Evolutionary conservation across 768 basidiomycete species (phyloP).

Genomic region (Hygrocybe coccinea): DNA sequence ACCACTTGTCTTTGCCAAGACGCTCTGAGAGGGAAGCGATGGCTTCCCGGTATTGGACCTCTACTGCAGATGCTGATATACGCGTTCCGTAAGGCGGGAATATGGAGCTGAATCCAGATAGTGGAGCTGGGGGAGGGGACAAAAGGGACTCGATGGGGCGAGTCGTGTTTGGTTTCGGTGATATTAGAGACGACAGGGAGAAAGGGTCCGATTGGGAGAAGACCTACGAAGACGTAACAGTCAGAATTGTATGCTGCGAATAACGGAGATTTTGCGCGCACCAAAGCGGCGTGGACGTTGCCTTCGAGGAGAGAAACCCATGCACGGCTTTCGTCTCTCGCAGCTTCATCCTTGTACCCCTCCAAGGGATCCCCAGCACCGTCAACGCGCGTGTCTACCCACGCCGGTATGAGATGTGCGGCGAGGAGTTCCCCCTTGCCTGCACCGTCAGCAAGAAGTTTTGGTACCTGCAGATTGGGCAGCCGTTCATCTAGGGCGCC

Average conservation of each 20-base stretch:
- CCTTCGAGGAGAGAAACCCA: constrained; percentile 80
- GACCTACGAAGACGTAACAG: constrained; percentile 32
- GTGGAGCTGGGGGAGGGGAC: constrained; percentile 62
- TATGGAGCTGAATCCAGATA: constrained; percentile 62
- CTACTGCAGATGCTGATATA: constrained; percentile 46
- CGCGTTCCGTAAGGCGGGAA: constrained; percentile 58
- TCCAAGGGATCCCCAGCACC: constrained; percentile 46
- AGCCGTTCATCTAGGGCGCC: constrained; percentile 66
- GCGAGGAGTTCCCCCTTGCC: constrained; percentile 52
- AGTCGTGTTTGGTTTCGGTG: constrained; percentile 28
- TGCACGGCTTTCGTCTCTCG: constrained; percentile 71
- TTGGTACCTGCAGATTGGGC: constrained; percentile 64
- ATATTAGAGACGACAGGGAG: constrained; percentile 40
- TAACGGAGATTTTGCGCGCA: constrained; percentile 30
- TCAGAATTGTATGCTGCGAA: not conserved
- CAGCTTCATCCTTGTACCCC: constrained; percentile 57
- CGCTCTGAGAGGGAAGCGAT: constrained; percentile 69
- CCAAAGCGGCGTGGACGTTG: constrained; percentile 70
- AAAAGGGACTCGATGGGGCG: constrained; percentile 47
- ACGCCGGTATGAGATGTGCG: constrained; percentile 64
- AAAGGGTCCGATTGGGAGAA: constrained; percentile 45
- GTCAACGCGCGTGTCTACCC: constrained; percentile 55
- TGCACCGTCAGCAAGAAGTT: constrained; percentile 20
- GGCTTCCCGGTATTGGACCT: constrained; percentile 63
- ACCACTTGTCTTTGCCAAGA: constrained; percentile 74